Evolutionary conservation across 2,329 filamentous ascomycete genomes (phyloP).

Genomic region (Lachnellula arida): DNA sequence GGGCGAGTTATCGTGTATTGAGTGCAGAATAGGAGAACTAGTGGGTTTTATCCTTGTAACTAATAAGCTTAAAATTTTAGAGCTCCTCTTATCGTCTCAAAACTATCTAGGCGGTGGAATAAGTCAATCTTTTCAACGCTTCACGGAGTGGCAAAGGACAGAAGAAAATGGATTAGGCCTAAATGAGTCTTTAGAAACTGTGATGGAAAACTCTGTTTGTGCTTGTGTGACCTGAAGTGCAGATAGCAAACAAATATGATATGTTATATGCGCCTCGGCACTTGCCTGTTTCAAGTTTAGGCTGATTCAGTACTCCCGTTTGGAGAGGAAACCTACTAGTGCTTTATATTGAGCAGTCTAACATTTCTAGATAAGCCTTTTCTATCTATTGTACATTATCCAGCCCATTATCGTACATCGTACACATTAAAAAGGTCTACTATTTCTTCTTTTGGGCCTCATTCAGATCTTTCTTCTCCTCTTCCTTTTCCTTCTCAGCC

Average conservation of each 20-base stretch:
- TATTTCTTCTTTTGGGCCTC: constrained; percentile 17
- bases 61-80: constrained; percentile 6
- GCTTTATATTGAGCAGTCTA: constrained; percentile 6
- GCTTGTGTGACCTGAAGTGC: background rate
- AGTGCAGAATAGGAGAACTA: constrained; percentile 9
- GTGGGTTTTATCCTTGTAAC: constrained; percentile 8
- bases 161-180: background rate
- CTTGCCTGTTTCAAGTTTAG: background rate
- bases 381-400: background rate
- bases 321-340: background rate
- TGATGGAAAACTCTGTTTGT: background rate
- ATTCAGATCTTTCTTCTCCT: constrained; percentile 22
- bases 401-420: constrained; percentile 1
- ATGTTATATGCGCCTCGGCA: background rate
- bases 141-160: background rate
- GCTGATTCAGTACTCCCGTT: too few relatives aligned
- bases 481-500: constrained; percentile 21
- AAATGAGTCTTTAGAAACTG: background rate
- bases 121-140: background rate
- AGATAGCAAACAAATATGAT: background rate
- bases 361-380: background rate
- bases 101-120: background rate
- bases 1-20: background rate
- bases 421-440: background rate
- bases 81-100: constrained; percentile 8